phyloP scores from a whole-genome alignment of 345 rosid species.

The Eucalyptus regnans region DNA sequence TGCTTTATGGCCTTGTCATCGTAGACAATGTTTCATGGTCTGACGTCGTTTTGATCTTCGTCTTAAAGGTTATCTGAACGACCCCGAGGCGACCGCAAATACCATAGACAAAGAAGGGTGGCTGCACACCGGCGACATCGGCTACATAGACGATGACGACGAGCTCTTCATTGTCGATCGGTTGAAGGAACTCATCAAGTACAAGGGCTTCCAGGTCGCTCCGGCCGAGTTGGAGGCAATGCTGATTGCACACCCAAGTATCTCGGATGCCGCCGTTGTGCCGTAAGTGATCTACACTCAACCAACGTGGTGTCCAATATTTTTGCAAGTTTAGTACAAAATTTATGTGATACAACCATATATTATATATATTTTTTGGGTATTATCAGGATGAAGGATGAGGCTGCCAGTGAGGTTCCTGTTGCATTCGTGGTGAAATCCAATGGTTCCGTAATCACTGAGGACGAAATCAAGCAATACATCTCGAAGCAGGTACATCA shows the following conservation, averaged over 20 bases:
- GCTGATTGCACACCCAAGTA: conserved; percentile 29
- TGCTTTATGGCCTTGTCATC: not conserved
- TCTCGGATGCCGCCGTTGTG: conserved; percentile 57
- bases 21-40: not conserved
- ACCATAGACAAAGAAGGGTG: conserved; percentile 54
- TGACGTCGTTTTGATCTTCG: not conserved
- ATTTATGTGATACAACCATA: not conserved
- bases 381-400: conserved; percentile 62
- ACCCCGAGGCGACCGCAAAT: conserved; percentile 26
- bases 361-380: not conserved
- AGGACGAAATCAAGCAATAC: conserved; percentile 64
- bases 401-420: conserved; percentile 74
- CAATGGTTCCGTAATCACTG: conserved; percentile 44
- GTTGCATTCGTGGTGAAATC: conserved; percentile 67
- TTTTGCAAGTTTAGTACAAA: not conserved
- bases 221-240: conserved; percentile 64
- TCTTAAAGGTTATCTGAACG: conserved; percentile 43
- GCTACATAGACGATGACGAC: conserved; percentile 48
- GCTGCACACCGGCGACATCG: conserved; percentile 56
- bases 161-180: conserved; percentile 55
- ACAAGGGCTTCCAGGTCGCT: conserved; percentile 63
- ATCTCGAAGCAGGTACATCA: conserved; percentile 65
- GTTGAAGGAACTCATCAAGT: conserved; percentile 52
- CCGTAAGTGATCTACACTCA: conserved; percentile 19
- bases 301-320: not conserved